phyloP scores from a whole-genome alignment of 257 asterid genomes.

The Solanum pennellii region DNA sequence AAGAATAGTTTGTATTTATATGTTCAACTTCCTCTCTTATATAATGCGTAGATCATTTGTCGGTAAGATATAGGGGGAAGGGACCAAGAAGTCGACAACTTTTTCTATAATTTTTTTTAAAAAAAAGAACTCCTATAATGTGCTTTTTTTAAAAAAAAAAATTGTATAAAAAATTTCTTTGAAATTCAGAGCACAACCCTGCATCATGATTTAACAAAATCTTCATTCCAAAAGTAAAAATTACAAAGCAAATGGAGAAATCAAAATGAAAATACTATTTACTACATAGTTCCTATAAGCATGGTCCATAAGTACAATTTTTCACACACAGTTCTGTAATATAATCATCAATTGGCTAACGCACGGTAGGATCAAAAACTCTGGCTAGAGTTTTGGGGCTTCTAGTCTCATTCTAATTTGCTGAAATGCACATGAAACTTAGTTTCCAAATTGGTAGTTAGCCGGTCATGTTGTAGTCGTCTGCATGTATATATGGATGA shows the following conservation, averaged over 20 bases:
- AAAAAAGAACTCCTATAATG: not conserved
- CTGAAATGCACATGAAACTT: not conserved
- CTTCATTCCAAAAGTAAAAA: not conserved
- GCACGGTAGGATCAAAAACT: not conserved
- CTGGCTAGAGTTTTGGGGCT: not conserved
- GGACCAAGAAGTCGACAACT: not conserved
- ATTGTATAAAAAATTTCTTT: not conserved
- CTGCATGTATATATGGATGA: constrained; percentile 36
- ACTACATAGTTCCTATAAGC: not conserved
- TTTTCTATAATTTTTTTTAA: not conserved
- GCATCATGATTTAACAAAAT: not conserved
- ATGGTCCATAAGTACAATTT: not conserved
- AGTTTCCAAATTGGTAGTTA: constrained; percentile 1
- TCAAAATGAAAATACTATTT: not conserved
- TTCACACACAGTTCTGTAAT: not conserved
- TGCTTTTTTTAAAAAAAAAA: not conserved
- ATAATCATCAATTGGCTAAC: not conserved
- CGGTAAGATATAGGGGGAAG: not conserved
- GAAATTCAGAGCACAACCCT: not conserved
- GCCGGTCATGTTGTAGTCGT: constrained; percentile 40
- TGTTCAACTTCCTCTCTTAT: not conserved
- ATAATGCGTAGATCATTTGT: not conserved
- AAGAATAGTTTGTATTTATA: not conserved
- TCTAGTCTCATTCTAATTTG: not conserved
- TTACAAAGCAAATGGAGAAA: not conserved